Evolutionary conservation across 1,284 basidiomycete species (phyloP).

Genomic region (Laetiporus sulphureus): DNA sequence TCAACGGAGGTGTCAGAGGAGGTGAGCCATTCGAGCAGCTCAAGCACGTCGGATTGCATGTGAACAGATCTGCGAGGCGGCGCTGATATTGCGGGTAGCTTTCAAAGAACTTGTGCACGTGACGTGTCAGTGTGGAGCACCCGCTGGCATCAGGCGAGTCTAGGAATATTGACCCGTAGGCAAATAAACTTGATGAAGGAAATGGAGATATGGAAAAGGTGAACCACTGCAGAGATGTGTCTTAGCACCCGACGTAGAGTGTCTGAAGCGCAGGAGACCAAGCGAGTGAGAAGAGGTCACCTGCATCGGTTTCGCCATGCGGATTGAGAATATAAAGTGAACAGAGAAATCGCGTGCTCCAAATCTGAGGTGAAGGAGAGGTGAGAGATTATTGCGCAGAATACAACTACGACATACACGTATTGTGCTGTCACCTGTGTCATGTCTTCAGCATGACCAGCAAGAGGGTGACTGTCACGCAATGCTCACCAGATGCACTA

Average conservation of each 20-base stretch:
- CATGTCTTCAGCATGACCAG: not conserved
- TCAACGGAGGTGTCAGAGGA: conserved; percentile 12
- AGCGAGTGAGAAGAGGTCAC: conserved; percentile 85
- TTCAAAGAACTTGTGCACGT: conserved; percentile 77
- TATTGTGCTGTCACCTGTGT: conserved; percentile 81
- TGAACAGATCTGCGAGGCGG: conserved; percentile 53
- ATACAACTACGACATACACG: conserved; percentile 42
- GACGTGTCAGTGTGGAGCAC: conserved; percentile 35
- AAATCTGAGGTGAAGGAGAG: conserved; percentile 54
- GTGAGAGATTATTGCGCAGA: no score
- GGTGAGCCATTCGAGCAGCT: conserved; percentile 8
- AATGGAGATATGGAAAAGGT: conserved; percentile 38
- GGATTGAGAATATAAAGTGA: conserved; percentile 79
- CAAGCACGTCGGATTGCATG: conserved; percentile 41
- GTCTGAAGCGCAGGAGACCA: conserved; percentile 72
- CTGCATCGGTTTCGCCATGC: conserved; percentile 77
- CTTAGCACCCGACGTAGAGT: conserved; percentile 86
- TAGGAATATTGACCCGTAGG: conserved; percentile 8
- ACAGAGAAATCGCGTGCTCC: conserved; percentile 71
- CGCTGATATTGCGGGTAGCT: conserved; percentile 68
- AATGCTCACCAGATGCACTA: conserved; percentile 70
- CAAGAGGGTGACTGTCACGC: no score
- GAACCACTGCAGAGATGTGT: conserved; percentile 86
- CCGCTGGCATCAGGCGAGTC: conserved; percentile 30
- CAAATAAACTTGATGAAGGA: conserved; percentile 4